Evolutionary conservation across 176 grass and related monocot genomes (phyloP).

Genomic region (Panicum miliaceum): DNA sequence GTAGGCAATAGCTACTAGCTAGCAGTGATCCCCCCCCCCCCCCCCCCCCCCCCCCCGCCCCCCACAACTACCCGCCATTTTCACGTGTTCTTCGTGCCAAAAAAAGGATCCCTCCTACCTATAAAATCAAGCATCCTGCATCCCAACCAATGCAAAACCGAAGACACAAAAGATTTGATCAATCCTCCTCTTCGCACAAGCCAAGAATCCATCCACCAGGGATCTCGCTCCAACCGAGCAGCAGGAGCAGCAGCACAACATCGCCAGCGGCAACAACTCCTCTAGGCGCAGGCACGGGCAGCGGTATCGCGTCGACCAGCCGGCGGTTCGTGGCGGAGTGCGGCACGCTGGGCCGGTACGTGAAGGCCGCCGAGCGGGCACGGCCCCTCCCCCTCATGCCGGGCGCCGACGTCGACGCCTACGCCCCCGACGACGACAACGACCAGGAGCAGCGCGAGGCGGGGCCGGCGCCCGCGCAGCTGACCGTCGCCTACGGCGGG

Average conservation of each 20-base stretch:
- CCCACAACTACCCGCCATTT: background rate
- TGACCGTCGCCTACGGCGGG: background rate
- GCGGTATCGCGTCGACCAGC: no score
- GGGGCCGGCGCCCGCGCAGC: background rate
- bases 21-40: background rate
- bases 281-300: background rate
- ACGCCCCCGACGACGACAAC: background rate
- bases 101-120: background rate
- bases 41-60: no score
- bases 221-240: background rate
- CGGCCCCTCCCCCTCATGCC: constrained; percentile 36
- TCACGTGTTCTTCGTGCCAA: background rate
- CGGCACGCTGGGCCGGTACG: constrained; percentile 52
- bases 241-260: background rate
- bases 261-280: background rate
- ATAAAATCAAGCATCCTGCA: background rate
- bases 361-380: constrained; percentile 45
- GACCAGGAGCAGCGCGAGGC: background rate
- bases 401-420: constrained; percentile 35
- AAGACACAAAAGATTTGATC: background rate
- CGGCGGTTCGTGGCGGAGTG: constrained; percentile 48
- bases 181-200: background rate
- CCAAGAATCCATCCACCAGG: background rate
- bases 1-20: no score
- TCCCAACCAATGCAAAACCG: no score